Conservation (phyloP, 1,139 yeast species). For the Geotrichum fermentans region DNA sequence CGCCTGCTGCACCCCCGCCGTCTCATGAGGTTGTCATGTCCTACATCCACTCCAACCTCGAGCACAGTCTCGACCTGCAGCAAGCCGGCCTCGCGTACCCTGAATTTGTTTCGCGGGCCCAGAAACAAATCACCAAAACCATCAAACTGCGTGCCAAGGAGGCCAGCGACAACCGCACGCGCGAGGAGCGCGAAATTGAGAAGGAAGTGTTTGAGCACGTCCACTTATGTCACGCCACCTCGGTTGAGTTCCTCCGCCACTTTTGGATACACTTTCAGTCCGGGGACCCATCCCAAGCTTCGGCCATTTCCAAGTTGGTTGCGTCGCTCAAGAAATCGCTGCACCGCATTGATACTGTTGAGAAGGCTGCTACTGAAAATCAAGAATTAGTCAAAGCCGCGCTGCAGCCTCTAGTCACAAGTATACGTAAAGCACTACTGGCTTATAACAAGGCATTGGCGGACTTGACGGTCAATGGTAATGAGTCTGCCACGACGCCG, state of each 20-base stretch:
- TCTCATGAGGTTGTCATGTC: constrained; percentile 20
- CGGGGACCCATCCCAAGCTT: constrained; percentile 51
- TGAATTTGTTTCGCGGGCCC: constrained; percentile 26
- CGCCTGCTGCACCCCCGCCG: constrained; percentile 9
- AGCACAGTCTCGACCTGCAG: constrained; percentile 24
- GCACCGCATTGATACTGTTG: constrained; percentile 43
- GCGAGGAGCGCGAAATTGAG: constrained; percentile 23
- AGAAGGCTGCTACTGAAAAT: constrained; percentile 26
- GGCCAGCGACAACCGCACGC: constrained; percentile 20
- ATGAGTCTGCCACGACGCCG: neutral
- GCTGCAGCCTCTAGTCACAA: constrained; percentile 16
- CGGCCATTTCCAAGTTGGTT: constrained; percentile 45
- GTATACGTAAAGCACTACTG: constrained; percentile 18
- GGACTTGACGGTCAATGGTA: constrained; percentile 2
- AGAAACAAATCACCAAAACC: constrained; percentile 26
- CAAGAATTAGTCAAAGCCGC: constrained; percentile 16
- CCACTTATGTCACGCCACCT: constrained; percentile 54
- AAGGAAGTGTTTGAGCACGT: constrained; percentile 28
- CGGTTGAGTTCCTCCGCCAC: constrained; percentile 65
- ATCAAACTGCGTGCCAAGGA: constrained; percentile 27
- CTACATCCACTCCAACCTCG: constrained; percentile 26
- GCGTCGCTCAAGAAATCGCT: constrained; percentile 47
- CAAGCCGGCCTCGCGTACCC: constrained; percentile 23
- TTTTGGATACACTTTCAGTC: constrained; percentile 63
- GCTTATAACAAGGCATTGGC: constrained; percentile 19